These are phyloP conservation scores for Alternaria solani DNA, from an alignment of 2,329 filamentous ascomycete genomes.

Conservation along the genomic window DNA sequence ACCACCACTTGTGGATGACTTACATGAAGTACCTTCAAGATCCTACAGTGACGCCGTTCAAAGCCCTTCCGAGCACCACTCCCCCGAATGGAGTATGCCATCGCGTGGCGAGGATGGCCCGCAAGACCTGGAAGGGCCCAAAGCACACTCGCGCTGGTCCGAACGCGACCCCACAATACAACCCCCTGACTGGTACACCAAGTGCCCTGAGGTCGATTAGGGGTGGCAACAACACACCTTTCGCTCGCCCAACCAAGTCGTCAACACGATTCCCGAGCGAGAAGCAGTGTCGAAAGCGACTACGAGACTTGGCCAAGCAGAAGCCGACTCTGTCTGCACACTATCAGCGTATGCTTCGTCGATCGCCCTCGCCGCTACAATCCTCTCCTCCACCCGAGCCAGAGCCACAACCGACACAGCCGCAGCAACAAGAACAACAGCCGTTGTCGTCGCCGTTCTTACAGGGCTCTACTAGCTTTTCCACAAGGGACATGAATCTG, in stretches of 20 bases:
- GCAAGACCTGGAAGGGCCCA: slow-evolving; percentile 65
- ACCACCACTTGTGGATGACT: slow-evolving; percentile 71
- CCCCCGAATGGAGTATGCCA: slow-evolving; percentile 71
- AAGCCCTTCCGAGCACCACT: slow-evolving; percentile 69
- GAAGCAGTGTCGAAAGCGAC: slow-evolving; percentile 64
- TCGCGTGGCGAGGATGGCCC: slow-evolving; percentile 68
- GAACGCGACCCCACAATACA: slow-evolving; percentile 27
- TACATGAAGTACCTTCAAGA: slow-evolving; percentile 72
- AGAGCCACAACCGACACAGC: slow-evolving; percentile 36
- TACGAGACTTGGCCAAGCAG: slow-evolving; percentile 67
- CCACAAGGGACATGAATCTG: slow-evolving; percentile 60
- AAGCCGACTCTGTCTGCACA: slow-evolving; percentile 70
- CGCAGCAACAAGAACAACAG: slow-evolving; percentile 34
- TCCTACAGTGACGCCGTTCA: slow-evolving; percentile 72
- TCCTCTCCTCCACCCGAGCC: slow-evolving; percentile 48
- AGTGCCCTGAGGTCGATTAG: slow-evolving; percentile 54
- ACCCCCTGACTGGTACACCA: slow-evolving; percentile 50
- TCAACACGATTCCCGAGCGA: slow-evolving; percentile 65
- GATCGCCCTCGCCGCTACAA: slow-evolving; percentile 67
- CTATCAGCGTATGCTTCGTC: slow-evolving; percentile 68
- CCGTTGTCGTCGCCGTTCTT: slow-evolving; percentile 50
- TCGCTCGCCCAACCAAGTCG: slow-evolving; percentile 48
- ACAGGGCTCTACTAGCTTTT: slow-evolving; percentile 47
- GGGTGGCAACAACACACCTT: slow-evolving; percentile 59
- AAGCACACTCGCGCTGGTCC: slow-evolving; percentile 43